These are phyloP conservation scores for Jackrogersella multiformis DNA, from an alignment of 495 filamentous ascomycete species.

Conservation along the genomic window DNA sequence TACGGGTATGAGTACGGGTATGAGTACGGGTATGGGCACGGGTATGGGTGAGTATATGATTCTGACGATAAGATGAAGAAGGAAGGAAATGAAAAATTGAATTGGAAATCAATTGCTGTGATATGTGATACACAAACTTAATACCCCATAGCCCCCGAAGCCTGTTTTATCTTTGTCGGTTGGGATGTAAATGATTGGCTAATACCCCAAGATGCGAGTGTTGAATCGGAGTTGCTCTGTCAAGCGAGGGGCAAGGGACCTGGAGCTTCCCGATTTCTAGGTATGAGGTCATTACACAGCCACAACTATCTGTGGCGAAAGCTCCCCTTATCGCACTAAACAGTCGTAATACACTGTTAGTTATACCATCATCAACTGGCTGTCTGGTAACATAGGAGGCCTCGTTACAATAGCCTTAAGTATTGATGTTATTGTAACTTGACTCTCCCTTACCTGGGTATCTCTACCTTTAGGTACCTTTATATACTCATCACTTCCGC, in stretches of 20 bases:
- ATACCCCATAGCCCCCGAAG: constrained; percentile 13
- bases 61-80: not conserved
- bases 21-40: too few relatives aligned
- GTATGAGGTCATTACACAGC: constrained; percentile 33
- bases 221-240: constrained; percentile 3
- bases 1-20: too few relatives aligned
- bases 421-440: not conserved
- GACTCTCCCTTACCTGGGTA: too few relatives aligned
- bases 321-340: not conserved
- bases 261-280: constrained; percentile 21
- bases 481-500: too few relatives aligned
- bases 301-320: constrained; percentile 30
- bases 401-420: not conserved
- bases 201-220: constrained; percentile 20
- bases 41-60: too few relatives aligned
- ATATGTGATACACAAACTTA: not conserved
- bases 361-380: not conserved
- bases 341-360: not conserved
- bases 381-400: not conserved
- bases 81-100: not conserved
- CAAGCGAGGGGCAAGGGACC: constrained; percentile 12
- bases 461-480: too few relatives aligned
- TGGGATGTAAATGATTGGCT: constrained; percentile 31
- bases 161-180: constrained; percentile 39
- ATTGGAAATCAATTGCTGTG: not conserved